Conservation (phyloP, 1,139 yeast species). For the Suhomyces anneliseae region DNA sequence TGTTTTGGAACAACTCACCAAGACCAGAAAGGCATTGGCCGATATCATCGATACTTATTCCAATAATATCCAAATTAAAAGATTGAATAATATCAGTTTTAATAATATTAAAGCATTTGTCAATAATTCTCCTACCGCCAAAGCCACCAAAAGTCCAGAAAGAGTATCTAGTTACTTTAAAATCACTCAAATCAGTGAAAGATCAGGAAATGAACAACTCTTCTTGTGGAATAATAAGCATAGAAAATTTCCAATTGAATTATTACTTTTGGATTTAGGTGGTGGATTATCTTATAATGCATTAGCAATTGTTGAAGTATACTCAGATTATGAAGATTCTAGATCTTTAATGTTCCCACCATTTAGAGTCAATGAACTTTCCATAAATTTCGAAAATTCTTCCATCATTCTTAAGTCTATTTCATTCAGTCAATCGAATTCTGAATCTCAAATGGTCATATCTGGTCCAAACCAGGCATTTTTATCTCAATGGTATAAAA, state of each 20-base stretch:
- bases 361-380: conserved; percentile 29
- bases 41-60: conserved; percentile 22
- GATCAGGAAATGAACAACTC: conserved; percentile 29
- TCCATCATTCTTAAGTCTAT: conserved; percentile 29
- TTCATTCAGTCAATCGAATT: conserved; percentile 19
- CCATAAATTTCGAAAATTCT: conserved; percentile 21
- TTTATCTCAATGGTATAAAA: conserved; percentile 28
- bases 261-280: conserved; percentile 33
- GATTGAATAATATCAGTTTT: conserved; percentile 37
- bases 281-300: conserved; percentile 29
- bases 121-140: conserved; percentile 6
- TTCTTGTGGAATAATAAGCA: conserved; percentile 16
- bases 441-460: conserved; percentile 8
- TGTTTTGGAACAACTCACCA: conserved; percentile 33
- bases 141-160: conserved; percentile 10
- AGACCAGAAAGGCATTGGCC: conserved; percentile 19
- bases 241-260: conserved; percentile 22
- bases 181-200: conserved; percentile 34
- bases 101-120: conserved; percentile 32
- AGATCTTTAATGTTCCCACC: conserved; percentile 47
- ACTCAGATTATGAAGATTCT: conserved; percentile 8
- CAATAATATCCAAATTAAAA: conserved; percentile 17
- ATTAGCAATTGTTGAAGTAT: conserved; percentile 35
- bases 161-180: conserved; percentile 45
- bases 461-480: conserved; percentile 20